Conservation (phyloP, 495 filamentous ascomycete species). For the Polyplosphaeria fusca region DNA sequence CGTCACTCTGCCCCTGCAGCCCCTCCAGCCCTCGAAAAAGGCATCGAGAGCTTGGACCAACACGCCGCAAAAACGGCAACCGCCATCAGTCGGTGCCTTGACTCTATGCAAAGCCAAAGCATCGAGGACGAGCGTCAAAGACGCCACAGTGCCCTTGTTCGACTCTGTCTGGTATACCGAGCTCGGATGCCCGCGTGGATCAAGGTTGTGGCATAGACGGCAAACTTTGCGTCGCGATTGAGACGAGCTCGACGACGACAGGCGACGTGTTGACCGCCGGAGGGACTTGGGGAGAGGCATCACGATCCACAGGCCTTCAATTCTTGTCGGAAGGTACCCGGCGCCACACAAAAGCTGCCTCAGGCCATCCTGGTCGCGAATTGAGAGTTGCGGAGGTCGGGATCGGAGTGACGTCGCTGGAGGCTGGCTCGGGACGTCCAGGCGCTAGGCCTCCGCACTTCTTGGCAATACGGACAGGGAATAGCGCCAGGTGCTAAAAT, state of each 20-base stretch:
- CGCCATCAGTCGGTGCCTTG: slow-evolving; percentile 3
- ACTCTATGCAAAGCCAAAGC: slow-evolving; percentile 7
- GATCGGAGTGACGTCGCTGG: no score
- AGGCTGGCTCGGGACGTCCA: no score
- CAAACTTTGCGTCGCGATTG: slow-evolving; percentile 13
- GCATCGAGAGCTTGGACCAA: slow-evolving; percentile 23
- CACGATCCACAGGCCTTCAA: no score
- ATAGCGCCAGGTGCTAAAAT: not conserved
- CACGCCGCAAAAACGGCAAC: slow-evolving; percentile 24
- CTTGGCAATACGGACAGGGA: no score
- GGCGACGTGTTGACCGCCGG: slow-evolving; percentile 4
- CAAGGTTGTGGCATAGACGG: slow-evolving; percentile 19
- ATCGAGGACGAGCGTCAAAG: slow-evolving; percentile 26
- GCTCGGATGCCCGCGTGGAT: slow-evolving; percentile 22
- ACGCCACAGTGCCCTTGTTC: not conserved
- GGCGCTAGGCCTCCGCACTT: no score
- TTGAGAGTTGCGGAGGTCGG: no score
- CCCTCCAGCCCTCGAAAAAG: slow-evolving; percentile 26
- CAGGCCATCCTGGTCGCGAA: no score
- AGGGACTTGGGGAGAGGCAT: slow-evolving; percentile 18
- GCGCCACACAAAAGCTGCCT: no score
- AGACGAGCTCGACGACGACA: not conserved
- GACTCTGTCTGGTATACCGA: slow-evolving; percentile 14
- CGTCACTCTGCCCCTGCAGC: slow-evolving; percentile 2
- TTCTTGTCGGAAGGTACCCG: no score